phyloP scores from a whole-genome alignment of 1,284 basidiomycete genomes.

The Ganoderma resinaceum region DNA sequence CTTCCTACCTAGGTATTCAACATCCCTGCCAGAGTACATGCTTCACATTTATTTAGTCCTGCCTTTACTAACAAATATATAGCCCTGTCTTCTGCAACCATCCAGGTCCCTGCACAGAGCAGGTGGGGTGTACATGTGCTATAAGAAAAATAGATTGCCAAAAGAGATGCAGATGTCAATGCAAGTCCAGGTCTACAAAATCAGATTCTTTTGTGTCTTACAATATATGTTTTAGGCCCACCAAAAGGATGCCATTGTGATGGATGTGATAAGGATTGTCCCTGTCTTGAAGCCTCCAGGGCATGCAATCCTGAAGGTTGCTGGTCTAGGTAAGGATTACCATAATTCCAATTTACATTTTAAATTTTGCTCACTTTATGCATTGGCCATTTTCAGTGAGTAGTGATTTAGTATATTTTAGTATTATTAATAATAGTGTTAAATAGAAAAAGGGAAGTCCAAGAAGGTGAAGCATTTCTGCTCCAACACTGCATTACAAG shows the following conservation, averaged over 20 bases:
- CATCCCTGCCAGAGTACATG: background rate
- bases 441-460: background rate
- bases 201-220: background rate
- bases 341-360: background rate
- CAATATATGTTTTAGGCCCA: background rate
- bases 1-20: background rate
- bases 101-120: conserved; percentile 44
- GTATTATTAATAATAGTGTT: background rate
- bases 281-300: conserved; percentile 41
- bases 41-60: no score
- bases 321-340: conserved; percentile 3
- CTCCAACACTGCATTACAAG: background rate
- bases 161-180: conserved; percentile 46
- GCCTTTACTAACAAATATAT: background rate
- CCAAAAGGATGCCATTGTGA: background rate
- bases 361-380: background rate
- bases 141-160: conserved; percentile 30
- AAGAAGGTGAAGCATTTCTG: background rate
- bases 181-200: background rate
- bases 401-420: background rate
- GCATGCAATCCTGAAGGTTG: conserved; percentile 54
- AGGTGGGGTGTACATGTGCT: conserved; percentile 44
- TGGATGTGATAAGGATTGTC: conserved; percentile 36
- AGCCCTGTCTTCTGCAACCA: conserved; percentile 49
- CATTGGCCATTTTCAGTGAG: background rate